Evolutionary conservation across 495 filamentous ascomycete species (phyloP), one percentile per base, ranked within the genome.

Genomic region (Evansstolkia leycettana): DNA sequence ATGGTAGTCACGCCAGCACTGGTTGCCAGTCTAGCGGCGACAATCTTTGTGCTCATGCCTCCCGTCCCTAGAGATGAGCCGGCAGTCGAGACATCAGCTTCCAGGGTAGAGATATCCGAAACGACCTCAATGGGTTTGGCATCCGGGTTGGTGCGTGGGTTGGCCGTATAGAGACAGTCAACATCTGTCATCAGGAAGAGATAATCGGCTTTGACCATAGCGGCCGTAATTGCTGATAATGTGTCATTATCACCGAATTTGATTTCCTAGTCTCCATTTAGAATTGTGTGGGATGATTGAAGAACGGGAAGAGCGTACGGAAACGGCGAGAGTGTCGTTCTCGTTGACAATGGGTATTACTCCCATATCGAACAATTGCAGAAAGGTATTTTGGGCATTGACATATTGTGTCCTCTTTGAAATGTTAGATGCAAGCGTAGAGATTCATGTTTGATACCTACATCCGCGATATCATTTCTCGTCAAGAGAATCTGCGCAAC

Each of bases 171-270:
- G 11, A 98, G 67, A 49, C 87, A 95, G 52, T 98, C 90, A 28
- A 98, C 90, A 51, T 98, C 90, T 7, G 90, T 98, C 90, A 98
- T 98, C 28, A 98, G 67, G 58, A 98, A 98, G 10, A 98, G 73
- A 45, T 94, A 89, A 54, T 98, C 85, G 29, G 90, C 90, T 51
- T 93, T 86, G 42, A 95, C 82, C 84, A 95, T 94, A 31, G 82
- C 92, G 4, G 90, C 89, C 1, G 90, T 94, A 45, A 98, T 93
- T 27, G 92, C 90, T 20, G 84, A 92, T 18, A 98, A 64, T 10
- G 90, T 98, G 60, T 98, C 90, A 47, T 98, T 98, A 64, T 98
- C 90, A 41, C 90, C 90, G 49, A 98, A 98, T 72, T 96, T 96
- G 55, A 98, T 96, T 74, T 98, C 90, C 69, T 78, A 28, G 4